Conservation (phyloP, 2,329 filamentous ascomycete genomes). For the Beauveria medogensis region DNA sequence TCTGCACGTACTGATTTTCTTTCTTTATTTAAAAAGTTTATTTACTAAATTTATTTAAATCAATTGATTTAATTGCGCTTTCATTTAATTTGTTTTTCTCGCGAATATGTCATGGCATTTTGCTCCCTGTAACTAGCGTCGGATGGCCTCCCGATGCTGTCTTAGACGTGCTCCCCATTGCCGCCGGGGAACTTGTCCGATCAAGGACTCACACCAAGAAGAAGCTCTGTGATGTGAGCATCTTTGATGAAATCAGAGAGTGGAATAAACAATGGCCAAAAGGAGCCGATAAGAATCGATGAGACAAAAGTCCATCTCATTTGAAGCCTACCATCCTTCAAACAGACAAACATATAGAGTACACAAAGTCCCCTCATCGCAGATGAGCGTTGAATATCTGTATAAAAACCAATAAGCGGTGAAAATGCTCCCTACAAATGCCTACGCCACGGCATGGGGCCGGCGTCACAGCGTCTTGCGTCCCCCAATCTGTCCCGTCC, state of each 20-base stretch:
- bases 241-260: not conserved
- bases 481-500: not conserved
- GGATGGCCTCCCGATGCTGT: constrained; percentile 4
- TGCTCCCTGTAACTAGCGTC: not conserved
- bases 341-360: not conserved
- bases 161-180: not conserved
- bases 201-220: not conserved
- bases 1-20: not conserved
- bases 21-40: not conserved
- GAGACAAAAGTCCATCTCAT: too few species aligned
- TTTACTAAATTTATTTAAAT: not conserved
- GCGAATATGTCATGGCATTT: not conserved
- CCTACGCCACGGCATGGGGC: constrained; percentile 4
- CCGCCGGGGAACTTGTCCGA: not conserved
- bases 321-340: not conserved
- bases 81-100: not conserved
- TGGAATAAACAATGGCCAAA: too few species aligned
- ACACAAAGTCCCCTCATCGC: not conserved
- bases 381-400: too few species aligned
- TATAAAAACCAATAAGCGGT: constrained; percentile 5
- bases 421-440: constrained; percentile 4
- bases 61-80: not conserved
- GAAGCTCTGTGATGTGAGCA: not conserved
- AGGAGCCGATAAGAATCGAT: too few species aligned
- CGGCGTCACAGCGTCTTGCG: not conserved